These are phyloP conservation scores for Colletotrichum sp. DNA, from an alignment of 2,329 filamentous ascomycete species.

Conservation along the genomic window DNA sequence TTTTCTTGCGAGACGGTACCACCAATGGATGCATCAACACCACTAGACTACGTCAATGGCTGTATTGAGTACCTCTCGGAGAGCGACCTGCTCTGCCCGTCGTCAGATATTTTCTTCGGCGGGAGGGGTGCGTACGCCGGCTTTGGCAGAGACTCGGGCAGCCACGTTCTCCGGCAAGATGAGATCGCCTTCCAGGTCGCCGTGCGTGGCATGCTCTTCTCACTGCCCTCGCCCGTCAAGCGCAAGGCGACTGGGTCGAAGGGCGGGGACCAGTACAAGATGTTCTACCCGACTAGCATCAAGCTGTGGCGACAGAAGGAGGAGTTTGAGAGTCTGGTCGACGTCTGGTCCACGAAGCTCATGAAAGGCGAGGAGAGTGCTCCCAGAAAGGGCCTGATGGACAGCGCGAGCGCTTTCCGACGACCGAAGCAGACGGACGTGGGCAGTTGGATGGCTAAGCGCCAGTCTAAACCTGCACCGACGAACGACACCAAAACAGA, in stretches of 20 bases:
- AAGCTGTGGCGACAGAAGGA: constrained; percentile 85
- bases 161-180: constrained; percentile 84
- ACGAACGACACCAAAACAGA: not conserved
- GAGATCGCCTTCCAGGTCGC: constrained; percentile 94
- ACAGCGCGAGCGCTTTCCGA: constrained; percentile 54
- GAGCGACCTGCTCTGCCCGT: constrained; percentile 82
- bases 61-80: constrained; percentile 89
- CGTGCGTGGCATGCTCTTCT: constrained; percentile 84
- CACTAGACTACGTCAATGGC: constrained; percentile 80
- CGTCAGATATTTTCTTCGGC: constrained; percentile 71
- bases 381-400: constrained; percentile 43
- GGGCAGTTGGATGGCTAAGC: constrained; percentile 30
- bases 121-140: constrained; percentile 58
- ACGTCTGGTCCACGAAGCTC: constrained; percentile 68
- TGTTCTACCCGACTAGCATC: constrained; percentile 89
- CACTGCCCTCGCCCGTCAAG: constrained; percentile 85
- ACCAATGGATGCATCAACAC: constrained; percentile 57
- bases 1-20: constrained; percentile 74
- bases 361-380: constrained; percentile 57
- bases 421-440: constrained; percentile 36
- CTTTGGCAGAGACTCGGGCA: constrained; percentile 61
- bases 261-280: constrained; percentile 74
- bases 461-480: constrained; percentile 18
- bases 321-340: constrained; percentile 77
- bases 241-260: constrained; percentile 56